These are phyloP conservation scores for Biscogniauxia marginata DNA, from an alignment of 2,329 filamentous ascomycete genomes.

Conservation along the genomic window DNA sequence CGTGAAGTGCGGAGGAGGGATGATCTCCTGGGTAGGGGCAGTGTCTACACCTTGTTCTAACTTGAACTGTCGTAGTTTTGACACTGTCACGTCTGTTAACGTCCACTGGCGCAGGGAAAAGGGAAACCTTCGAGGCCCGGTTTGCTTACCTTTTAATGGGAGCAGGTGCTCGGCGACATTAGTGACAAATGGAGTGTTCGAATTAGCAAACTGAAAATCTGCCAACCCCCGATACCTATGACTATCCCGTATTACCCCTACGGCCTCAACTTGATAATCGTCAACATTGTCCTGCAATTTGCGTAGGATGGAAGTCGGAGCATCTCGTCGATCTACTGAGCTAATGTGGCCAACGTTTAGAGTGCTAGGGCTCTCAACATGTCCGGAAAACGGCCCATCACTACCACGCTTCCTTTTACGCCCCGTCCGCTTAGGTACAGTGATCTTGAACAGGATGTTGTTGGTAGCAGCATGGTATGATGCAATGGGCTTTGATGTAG, in stretches of 20 bases:
- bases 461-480: constrained; percentile 75
- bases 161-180: constrained; percentile 71
- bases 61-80: constrained; percentile 59
- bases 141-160: constrained; percentile 62
- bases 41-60: constrained; percentile 62
- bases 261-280: constrained; percentile 65
- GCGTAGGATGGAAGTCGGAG: constrained; percentile 55
- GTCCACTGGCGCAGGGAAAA: not conserved
- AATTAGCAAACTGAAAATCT: constrained; percentile 81
- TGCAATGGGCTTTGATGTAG: constrained; percentile 72
- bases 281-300: constrained; percentile 69
- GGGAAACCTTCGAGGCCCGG: not conserved
- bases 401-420: constrained; percentile 82
- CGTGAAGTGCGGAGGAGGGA: constrained; percentile 78
- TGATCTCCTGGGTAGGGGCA: constrained; percentile 63
- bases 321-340: constrained; percentile 50
- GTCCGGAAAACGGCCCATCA: constrained; percentile 59
- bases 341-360: constrained; percentile 29
- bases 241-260: constrained; percentile 73
- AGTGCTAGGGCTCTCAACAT: constrained; percentile 34
- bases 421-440: constrained; percentile 82
- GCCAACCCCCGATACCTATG: constrained; percentile 84
- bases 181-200: constrained; percentile 65
- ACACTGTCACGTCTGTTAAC: constrained; percentile 38
- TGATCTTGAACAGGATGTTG: constrained; percentile 83